These are phyloP conservation scores for Aquilaria yunnanensis DNA, from an alignment of 345 rosid genomes.

Conservation along the genomic window DNA sequence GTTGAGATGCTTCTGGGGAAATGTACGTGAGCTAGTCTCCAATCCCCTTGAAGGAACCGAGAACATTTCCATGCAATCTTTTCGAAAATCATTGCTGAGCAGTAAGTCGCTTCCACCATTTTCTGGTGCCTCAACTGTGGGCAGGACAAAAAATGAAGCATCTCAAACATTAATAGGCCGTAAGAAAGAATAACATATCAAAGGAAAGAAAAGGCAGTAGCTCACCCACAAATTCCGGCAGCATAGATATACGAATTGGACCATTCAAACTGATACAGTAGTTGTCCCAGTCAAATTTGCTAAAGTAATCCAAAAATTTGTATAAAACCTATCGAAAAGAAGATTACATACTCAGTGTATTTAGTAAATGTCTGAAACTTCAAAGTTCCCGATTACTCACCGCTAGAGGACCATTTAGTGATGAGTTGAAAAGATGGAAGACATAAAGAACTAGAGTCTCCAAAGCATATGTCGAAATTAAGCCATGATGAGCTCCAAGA, in stretches of 20 bases:
- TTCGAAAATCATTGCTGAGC: slow-evolving; percentile 60
- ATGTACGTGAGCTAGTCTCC: slow-evolving; percentile 48
- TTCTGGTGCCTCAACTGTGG: slow-evolving; percentile 50
- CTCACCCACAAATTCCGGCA: slow-evolving; percentile 71
- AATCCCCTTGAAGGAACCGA: slow-evolving; percentile 54
- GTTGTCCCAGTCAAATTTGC: slow-evolving; percentile 96
- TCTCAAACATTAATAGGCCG: not conserved
- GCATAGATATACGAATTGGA: slow-evolving; percentile 53
- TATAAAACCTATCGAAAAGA: slow-evolving; percentile 50
- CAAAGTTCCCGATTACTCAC: slow-evolving; percentile 38
- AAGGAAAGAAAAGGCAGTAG: slow-evolving; percentile 3
- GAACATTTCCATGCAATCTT: slow-evolving; percentile 48
- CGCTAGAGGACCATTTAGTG: slow-evolving; percentile 71
- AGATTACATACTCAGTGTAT: slow-evolving; percentile 11
- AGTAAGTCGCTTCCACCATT: slow-evolving; percentile 50
- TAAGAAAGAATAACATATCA: not conserved
- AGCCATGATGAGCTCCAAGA: slow-evolving; percentile 90
- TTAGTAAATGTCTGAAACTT: not conserved
- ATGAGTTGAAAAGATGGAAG: slow-evolving; percentile 65
- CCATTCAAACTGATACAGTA: slow-evolving; percentile 82
- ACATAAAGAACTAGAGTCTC: slow-evolving; percentile 86
- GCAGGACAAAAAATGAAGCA: slow-evolving; percentile 11
- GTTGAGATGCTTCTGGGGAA: slow-evolving; percentile 70
- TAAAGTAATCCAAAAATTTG: slow-evolving; percentile 86
- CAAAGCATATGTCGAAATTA: slow-evolving; percentile 82